These are phyloP conservation scores for Lepidium africanum DNA, from an alignment of 345 rosid species.

Conservation along the genomic window DNA sequence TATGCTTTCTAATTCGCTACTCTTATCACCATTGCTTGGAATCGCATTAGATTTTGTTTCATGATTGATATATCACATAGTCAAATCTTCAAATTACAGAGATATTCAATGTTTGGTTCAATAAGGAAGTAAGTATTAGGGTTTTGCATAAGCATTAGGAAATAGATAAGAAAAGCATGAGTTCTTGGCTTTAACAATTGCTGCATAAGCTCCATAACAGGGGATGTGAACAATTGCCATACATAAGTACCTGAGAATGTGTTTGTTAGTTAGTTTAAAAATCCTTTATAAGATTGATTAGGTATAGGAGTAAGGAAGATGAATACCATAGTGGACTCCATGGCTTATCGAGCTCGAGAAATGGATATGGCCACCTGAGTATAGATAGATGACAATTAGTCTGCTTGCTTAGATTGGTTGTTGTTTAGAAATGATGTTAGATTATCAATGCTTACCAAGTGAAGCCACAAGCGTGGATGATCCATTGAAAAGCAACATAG, in stretches of 20 bases:
- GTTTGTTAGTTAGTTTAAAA: background rate
- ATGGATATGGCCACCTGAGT: constrained; percentile 95
- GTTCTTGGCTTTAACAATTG: constrained; percentile 48
- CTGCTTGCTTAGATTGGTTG: background rate
- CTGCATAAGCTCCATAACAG: constrained; percentile 53
- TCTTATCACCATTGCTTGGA: background rate
- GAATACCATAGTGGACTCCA: constrained; percentile 72
- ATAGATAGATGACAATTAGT: background rate
- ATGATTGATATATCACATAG: background rate
- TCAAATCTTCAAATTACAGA: background rate
- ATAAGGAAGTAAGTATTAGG: background rate
- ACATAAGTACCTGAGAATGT: constrained; percentile 46
- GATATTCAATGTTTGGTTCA: background rate
- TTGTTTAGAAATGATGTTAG: background rate
- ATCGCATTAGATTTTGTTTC: background rate
- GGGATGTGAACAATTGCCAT: constrained; percentile 63
- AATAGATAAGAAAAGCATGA: constrained; percentile 37
- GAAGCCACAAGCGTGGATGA: constrained; percentile 70
- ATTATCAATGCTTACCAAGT: constrained; percentile 43
- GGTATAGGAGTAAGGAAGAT: background rate
- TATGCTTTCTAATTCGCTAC: background rate
- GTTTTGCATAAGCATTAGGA: constrained; percentile 37
- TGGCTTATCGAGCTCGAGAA: constrained; percentile 55
- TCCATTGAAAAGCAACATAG: constrained; percentile 79
- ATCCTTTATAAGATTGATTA: background rate